phyloP scores from a whole-genome alignment of 352 stramenopile species.

The Pythium periplocum region DNA sequence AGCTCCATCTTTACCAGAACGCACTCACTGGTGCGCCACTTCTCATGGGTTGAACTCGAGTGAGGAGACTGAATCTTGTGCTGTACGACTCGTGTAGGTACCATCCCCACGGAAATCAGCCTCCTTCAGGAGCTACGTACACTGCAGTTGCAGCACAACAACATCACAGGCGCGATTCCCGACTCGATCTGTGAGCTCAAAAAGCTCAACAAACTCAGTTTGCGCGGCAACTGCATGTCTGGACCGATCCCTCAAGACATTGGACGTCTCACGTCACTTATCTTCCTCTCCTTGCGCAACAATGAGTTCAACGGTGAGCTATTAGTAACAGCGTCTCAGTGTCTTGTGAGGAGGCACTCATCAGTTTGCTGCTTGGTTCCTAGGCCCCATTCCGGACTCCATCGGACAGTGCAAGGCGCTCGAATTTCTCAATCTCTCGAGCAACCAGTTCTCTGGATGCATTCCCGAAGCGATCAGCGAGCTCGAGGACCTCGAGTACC shows the following conservation, averaged over 20 bases:
- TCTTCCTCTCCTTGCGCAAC: slow-evolving; percentile 83
- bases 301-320: slow-evolving; percentile 53
- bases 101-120: slow-evolving; percentile 45
- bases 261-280: slow-evolving; percentile 55
- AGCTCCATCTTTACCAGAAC: slow-evolving; percentile 80
- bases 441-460: slow-evolving; percentile 63
- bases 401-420: slow-evolving; percentile 69
- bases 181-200: slow-evolving; percentile 44
- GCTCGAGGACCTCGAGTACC: slow-evolving; percentile 71
- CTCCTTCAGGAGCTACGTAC: slow-evolving; percentile 56
- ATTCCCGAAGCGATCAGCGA: slow-evolving; percentile 72
- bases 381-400: slow-evolving; percentile 54
- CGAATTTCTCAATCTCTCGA: slow-evolving; percentile 84
- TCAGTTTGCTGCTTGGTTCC: neutral
- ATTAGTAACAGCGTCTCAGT: too few relatives aligned
- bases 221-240: slow-evolving; percentile 74
- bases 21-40: slow-evolving; percentile 38
- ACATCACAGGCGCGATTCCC: slow-evolving; percentile 50
- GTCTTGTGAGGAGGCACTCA: too few relatives aligned
- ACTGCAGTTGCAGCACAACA: slow-evolving; percentile 83
- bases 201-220: slow-evolving; percentile 60
- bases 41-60: neutral
- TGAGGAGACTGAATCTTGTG: neutral
- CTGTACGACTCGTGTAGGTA: slow-evolving; percentile 11
- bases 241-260: slow-evolving; percentile 58